phyloP scores from a whole-genome alignment of 2,329 filamentous ascomycete genomes.

The Scedosporium boydii region DNA sequence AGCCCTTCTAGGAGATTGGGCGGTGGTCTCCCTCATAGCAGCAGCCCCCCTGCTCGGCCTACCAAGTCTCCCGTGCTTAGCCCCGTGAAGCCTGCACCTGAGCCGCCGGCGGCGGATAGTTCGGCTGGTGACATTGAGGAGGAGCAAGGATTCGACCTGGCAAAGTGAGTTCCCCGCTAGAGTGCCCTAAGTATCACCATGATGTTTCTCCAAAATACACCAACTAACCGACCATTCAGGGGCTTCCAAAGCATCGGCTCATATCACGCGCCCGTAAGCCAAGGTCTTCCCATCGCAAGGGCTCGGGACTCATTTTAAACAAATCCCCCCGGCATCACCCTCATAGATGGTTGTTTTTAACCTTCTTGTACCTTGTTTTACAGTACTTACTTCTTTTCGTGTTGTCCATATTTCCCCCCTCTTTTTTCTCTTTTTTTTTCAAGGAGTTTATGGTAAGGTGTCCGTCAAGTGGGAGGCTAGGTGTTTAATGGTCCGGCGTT shows the following conservation, averaged over 20 bases:
- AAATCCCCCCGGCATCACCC: no score
- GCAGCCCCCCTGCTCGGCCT: slow-evolving; percentile 42
- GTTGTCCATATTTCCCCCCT: neutral
- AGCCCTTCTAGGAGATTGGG: slow-evolving; percentile 46
- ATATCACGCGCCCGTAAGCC: slow-evolving; percentile 47
- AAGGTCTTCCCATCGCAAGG: slow-evolving; percentile 32
- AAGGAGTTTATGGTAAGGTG: no score
- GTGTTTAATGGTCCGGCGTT: no score
- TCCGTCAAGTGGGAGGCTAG: no score
- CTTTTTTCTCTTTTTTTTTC: no score
- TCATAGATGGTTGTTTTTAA: no score
- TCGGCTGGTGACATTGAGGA: slow-evolving; percentile 29
- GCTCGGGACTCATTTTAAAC: slow-evolving; percentile 13
- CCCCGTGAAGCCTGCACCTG: slow-evolving; percentile 25
- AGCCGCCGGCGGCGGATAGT: slow-evolving; percentile 20
- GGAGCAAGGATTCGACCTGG: slow-evolving; percentile 47
- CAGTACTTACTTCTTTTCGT: neutral
- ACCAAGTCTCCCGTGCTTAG: slow-evolving; percentile 44
- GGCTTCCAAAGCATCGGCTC: slow-evolving; percentile 58
- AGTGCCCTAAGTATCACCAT: neutral
- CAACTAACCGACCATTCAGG: slow-evolving; percentile 21
- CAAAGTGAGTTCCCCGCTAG: slow-evolving; percentile 36
- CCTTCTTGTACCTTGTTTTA: neutral
- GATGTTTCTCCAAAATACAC: neutral
- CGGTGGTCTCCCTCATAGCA: slow-evolving; percentile 39